Base-by-base conservation (phyloP, 176 grass and related monocot genomes). In the Phoenix dactylifera region DNA sequence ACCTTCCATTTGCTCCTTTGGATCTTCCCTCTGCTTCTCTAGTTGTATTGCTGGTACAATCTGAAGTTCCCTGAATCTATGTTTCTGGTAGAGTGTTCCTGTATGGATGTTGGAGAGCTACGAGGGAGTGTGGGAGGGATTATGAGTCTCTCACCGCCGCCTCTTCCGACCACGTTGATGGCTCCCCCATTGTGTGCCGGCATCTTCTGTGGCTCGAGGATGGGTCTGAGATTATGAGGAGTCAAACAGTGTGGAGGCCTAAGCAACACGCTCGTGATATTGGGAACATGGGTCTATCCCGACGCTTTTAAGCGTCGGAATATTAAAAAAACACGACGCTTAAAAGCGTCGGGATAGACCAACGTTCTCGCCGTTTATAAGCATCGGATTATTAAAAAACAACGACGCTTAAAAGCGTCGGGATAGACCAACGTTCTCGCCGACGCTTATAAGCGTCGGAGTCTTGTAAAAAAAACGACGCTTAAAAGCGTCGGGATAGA, bases 51-150 rank as follows among this genome's bases (percentile, higher is more conserved):
- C 10, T 39, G 32, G 7, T 39, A 10, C 32, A 1, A 6, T 39
- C 4, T 39, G 2, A 39, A 39, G 32, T 39, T 39, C 32, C 32
- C 32, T 39, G 7, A 20, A 52, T 54, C 32, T 26, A 7, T 9
- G 26, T 29, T 48, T 7, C 10, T 39, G 32, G 50, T 19, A 97
- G 93, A 88, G 93, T 52, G 87, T 87, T 49, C 87, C 93, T 15
- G 91, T 97, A 1, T 79, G 77, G 52, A 97, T 97, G 39, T 70
- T 97, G 63, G 93, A 97, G 80, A 88, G 87, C 63, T 84, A 97
- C 71, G 81, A 88, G 84, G 52, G 93, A 97, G 44, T 97, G 93
- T 50, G 80, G 80, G 23, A 79, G 76, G 51, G 78, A 88, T 52
- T 88, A 81, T 51, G 84, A 97, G 61, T 97, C 93, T 52, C 75